Evolutionary conservation across 768 basidiomycete species (phyloP), one percentile per base, ranked within the genome.

Genomic region (Tylopilus felleus): DNA sequence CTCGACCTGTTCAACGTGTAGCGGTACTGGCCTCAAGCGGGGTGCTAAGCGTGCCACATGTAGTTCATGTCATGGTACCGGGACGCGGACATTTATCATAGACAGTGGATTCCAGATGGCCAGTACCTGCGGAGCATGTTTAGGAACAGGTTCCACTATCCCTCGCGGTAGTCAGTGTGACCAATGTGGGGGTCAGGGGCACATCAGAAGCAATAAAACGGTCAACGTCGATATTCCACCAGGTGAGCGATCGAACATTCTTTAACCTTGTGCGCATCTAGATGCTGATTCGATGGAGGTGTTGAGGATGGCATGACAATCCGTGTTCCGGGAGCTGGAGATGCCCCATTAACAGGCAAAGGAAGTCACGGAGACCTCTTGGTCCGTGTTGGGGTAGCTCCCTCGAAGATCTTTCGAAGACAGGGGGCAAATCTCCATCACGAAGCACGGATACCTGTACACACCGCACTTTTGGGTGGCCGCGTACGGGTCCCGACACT

Each of bases 21-120:
- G 83, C 36, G 94, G 93, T 13, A 82, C 79, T 61, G 97, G 97
- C 8, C 71, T 99, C 66, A 97, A 90, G 72, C 72, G 82, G 21
- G 96, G 96, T 29, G 84, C 89, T 33, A 89, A 94, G 73, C 80
- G 89, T 61, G 78, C 82, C 47, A 81, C 84, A 27, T 99, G 97
- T 73, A 65, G 74, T 47, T 73, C 85, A 33, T 99, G 97, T 72
- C 79, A 84, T 53, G 97, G 97, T 52, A 80, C 89, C 22, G 97
- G 97, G 42, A 84, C 87, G 33, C 83, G 86, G 69, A 91, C 93
- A 17, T 98, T 90, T 70, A 85, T 92, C 49, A 82, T 99, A 65
- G 86, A 92, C 65, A 87, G 80, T 68, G 97, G 97, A 17, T 98
- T 99, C 82, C 90, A 93, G 68, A 95, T 99, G 93, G 86, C 93